Evolutionary conservation across 2,329 filamentous ascomycete species (phyloP).

Genomic region (Colletotrichum sp.): DNA sequence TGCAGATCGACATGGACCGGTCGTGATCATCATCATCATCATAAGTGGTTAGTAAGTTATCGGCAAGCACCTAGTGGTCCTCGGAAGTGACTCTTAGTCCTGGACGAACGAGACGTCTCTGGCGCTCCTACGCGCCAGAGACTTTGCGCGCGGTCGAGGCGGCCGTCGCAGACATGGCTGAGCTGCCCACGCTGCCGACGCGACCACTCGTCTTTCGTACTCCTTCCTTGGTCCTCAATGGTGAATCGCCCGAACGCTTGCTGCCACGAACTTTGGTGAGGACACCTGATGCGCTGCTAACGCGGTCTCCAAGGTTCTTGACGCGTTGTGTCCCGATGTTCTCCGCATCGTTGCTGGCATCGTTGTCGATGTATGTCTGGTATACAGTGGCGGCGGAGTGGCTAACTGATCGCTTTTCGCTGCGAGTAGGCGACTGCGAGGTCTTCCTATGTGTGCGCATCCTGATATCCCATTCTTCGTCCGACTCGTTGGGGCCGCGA

Average conservation of each 20-base stretch:
- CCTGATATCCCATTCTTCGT: constrained; percentile 83
- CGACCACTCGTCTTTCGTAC: constrained; percentile 72
- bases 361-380: constrained; percentile 64
- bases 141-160: constrained; percentile 58
- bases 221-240: constrained; percentile 57
- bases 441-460: constrained; percentile 71
- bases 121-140: constrained; percentile 44
- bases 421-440: constrained; percentile 66
- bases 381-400: constrained; percentile 77
- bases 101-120: constrained; percentile 21
- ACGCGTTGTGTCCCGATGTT: constrained; percentile 68
- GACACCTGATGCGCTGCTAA: constrained; percentile 58
- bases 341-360: constrained; percentile 73
- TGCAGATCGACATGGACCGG: constrained; percentile 45
- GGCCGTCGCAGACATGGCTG: constrained; percentile 44
- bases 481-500: constrained; percentile 70
- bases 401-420: constrained; percentile 74
- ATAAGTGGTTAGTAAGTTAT: constrained; percentile 31
- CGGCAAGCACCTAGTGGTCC: constrained; percentile 1
- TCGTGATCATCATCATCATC: constrained; percentile 53
- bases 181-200: constrained; percentile 60
- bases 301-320: constrained; percentile 60
- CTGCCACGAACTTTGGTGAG: constrained; percentile 71
- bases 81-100: not conserved
- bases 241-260: constrained; percentile 57